Evolutionary conservation across 768 basidiomycete genomes (phyloP), one percentile per base, ranked within the genome.

Genomic region (Termitomyces bulborhizus): DNA sequence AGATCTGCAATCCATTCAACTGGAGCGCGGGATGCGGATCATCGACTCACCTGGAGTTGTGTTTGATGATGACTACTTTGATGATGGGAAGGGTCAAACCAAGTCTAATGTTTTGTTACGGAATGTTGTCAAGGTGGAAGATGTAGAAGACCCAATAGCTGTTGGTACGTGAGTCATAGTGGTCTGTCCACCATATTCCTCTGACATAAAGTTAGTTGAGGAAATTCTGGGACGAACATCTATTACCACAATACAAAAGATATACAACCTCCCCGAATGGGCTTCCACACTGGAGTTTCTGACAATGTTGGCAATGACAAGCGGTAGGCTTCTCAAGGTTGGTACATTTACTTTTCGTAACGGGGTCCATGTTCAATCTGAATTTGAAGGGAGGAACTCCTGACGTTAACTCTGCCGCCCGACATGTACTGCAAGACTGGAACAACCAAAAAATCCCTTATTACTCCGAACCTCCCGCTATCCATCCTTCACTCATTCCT

Each of bases 31-130:
- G 0, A 79, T 99, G 65, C 84, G 87, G 54, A 86, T 98, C 36
- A 79, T 98, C 6, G 97, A 98, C 70, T 98, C 94, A 37, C 96
- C 97, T 0, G 97, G 96, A 57, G 93, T 98, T n/a, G 90, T 99
- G 1, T 92, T 97, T 61, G 92, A 94, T 57, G 90, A 89, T 54
- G 79, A 84, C 46, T 66, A 76, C 46, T 66, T 65, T 54, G 66
- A 68, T 37, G 70, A 76, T 48, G 69, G 66, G 36, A 80, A 78
- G 53, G 71, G 73, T 4, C 66, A 60, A 60, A 80, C 69, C 69
- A 84, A 82, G 53, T 76, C 77, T 4, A 86, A 84, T 62, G 76
- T 95, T 13, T 75, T 97, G 31, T 76, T 97, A 8, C 76, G 93
- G 21, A 97, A 97, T 62, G 92, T 94, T 32, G 78, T 96, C 57